Evolutionary conservation across 1,284 basidiomycete species (phyloP).

Genomic region (Malassezia pachydermatis): DNA sequence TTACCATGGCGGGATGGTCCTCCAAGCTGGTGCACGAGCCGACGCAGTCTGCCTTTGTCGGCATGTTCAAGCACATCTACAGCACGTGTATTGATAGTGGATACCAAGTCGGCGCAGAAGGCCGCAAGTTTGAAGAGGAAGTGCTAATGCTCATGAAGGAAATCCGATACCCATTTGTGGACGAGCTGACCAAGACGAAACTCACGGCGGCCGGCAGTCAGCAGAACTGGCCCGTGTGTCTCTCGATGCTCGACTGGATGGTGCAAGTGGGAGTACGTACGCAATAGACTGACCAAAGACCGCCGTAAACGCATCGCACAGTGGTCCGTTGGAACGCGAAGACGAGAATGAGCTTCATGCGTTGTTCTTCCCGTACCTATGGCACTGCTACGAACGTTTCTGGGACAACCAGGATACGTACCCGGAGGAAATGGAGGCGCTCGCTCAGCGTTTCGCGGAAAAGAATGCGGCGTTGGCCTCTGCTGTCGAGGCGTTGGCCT

Average conservation of each 20-base stretch:
- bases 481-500: conserved; percentile 23
- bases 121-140: conserved; percentile 44
- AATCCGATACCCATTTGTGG: conserved; percentile 41
- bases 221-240: conserved; percentile 43
- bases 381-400: conserved; percentile 45
- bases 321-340: conserved; percentile 33
- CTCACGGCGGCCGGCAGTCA: conserved; percentile 42
- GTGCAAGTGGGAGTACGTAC: conserved; percentile 25
- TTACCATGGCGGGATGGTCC: conserved; percentile 35
- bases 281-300: too few relatives aligned
- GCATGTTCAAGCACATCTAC: conserved; percentile 45
- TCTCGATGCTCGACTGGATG: conserved; percentile 47
- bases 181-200: conserved; percentile 46
- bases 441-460: conserved; percentile 31
- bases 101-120: conserved; percentile 33
- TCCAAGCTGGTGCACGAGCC: conserved; percentile 40
- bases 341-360: conserved; percentile 37
- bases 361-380: conserved; percentile 43
- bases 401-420: conserved; percentile 46
- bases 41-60: conserved; percentile 39
- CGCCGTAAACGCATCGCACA: conserved; percentile 21
- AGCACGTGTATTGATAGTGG: conserved; percentile 34
- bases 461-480: conserved; percentile 16
- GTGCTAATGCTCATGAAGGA: conserved; percentile 40
- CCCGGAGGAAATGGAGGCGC: conserved; percentile 39